phyloP scores from a whole-genome alignment of 257 asterid species.

The Handroanthus guayacan region DNA sequence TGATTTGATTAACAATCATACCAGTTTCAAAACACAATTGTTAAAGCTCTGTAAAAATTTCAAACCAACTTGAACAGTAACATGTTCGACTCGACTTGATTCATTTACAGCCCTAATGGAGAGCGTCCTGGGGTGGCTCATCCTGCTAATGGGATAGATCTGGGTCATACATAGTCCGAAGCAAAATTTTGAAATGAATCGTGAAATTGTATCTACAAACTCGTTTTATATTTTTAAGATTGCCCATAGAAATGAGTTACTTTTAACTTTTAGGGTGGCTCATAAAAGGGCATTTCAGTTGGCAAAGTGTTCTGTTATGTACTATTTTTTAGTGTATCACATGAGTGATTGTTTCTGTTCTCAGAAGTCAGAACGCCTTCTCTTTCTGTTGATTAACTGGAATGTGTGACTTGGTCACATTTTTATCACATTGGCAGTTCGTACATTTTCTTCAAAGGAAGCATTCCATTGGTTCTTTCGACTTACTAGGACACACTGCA shows the following conservation, averaged over 20 bases:
- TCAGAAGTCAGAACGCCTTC: background rate
- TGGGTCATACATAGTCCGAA: background rate
- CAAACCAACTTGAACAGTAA: too few species aligned
- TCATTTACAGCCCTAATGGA: background rate
- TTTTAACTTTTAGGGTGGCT: background rate
- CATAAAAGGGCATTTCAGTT: background rate
- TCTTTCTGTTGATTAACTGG: background rate
- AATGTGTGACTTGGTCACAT: conserved; percentile 26
- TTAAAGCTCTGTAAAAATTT: too few species aligned
- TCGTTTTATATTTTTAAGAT: background rate
- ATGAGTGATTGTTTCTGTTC: conserved; percentile 5
- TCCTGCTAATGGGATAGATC: background rate
- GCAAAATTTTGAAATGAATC: background rate
- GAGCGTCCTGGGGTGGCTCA: background rate
- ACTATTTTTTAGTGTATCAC: background rate
- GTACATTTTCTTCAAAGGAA: conserved; percentile 81
- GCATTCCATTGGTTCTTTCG: conserved; percentile 81
- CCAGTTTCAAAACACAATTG: too few species aligned
- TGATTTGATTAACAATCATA: too few species aligned
- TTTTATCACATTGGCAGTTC: conserved; percentile 54
- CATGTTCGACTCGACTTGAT: too few species aligned
- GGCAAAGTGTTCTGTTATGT: background rate
- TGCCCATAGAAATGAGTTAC: background rate
- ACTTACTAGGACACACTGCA: conserved; percentile 86
- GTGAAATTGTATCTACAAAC: background rate